Percentiles rank a stretch among this genome's conserved stretches.
phyloP scores from a whole-genome alignment of 768 basidiomycete genomes.

The Trametes villosa region DNA sequence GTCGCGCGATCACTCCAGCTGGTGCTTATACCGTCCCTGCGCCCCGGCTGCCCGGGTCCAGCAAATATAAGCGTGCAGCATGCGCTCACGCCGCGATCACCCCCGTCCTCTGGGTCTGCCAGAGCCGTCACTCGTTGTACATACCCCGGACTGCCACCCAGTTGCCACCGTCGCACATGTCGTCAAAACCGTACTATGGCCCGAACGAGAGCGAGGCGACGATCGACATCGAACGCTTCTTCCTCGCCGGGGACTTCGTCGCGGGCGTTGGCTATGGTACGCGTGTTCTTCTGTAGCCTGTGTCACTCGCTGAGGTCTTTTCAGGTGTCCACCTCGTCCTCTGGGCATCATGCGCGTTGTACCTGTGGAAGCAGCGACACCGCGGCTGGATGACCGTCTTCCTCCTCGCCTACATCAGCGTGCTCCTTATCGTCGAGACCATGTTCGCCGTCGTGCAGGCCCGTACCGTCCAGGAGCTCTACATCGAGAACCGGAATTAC shows the following conservation, averaged over 20 bases:
- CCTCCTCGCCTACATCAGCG: conserved; percentile 44
- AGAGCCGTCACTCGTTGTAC: conserved; percentile 10
- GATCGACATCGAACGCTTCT: conserved; percentile 44
- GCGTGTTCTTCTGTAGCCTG: neutral
- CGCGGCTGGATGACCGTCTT: conserved; percentile 35
- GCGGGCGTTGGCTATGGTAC: conserved; percentile 46
- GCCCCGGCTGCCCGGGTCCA: neutral
- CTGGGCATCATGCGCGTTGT: conserved; percentile 40
- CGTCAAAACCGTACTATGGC: conserved; percentile 31
- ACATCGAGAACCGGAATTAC: conserved; percentile 32
- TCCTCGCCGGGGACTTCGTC: conserved; percentile 47
- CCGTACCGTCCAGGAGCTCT: conserved; percentile 38
- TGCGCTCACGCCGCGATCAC: neutral
- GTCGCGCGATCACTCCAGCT: neutral
- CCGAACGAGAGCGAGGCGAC: conserved; percentile 39
- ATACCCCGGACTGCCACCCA: neutral
- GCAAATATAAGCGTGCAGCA: conserved; percentile 4
- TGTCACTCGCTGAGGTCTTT: neutral
- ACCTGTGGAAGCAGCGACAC: conserved; percentile 43
- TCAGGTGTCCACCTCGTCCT: conserved; percentile 46
- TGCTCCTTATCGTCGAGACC: conserved; percentile 43
- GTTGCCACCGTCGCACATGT: neutral
- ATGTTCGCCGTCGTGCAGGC: conserved; percentile 45
- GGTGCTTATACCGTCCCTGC: neutral
- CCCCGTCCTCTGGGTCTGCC: conserved; percentile 5